Evolutionary conservation across 768 basidiomycete genomes (phyloP).

Genomic region (Mycena galopus): DNA sequence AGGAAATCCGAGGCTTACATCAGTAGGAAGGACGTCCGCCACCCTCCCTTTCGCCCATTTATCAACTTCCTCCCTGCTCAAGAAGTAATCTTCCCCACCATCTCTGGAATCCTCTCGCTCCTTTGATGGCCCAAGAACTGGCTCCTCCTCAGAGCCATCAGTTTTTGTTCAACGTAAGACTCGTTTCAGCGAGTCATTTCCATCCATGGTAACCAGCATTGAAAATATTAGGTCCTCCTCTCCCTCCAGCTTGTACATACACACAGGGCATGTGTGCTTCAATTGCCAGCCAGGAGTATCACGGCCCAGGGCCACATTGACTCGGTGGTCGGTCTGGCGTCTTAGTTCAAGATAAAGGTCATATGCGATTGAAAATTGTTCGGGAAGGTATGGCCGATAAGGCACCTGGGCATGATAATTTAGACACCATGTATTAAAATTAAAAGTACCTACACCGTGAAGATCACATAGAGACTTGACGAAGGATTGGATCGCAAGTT

Average conservation of each 20-base stretch:
- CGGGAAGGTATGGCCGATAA: too few relatives aligned
- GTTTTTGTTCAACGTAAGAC: too few relatives aligned
- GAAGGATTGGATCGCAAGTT: too few relatives aligned
- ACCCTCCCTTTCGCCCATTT: too few relatives aligned
- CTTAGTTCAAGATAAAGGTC: conserved; percentile 36
- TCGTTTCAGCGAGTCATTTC: conserved; percentile 32
- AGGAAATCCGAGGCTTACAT: too few relatives aligned
- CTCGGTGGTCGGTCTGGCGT: conserved; percentile 9
- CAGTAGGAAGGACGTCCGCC: too few relatives aligned
- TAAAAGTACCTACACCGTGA: background rate
- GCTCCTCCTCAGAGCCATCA: too few relatives aligned
- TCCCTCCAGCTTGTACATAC: conserved; percentile 44
- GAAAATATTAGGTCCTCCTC: conserved; percentile 12
- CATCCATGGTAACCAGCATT: conserved; percentile 39
- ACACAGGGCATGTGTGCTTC: conserved; percentile 11
- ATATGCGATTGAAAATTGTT: conserved; percentile 36
- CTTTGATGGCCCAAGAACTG: too few relatives aligned
- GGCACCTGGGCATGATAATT: background rate
- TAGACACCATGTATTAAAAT: too few relatives aligned
- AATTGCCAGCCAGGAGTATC: conserved; percentile 37
- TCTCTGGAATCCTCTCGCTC: too few relatives aligned
- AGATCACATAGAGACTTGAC: background rate
- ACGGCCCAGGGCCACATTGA: conserved; percentile 31
- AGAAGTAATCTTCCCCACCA: too few relatives aligned
- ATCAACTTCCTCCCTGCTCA: too few relatives aligned